Percentiles rank a stretch among this genome's conserved stretches.
Conservation (phyloP, 805 yeast species). For the Cyberlindnera petersonii region DNA sequence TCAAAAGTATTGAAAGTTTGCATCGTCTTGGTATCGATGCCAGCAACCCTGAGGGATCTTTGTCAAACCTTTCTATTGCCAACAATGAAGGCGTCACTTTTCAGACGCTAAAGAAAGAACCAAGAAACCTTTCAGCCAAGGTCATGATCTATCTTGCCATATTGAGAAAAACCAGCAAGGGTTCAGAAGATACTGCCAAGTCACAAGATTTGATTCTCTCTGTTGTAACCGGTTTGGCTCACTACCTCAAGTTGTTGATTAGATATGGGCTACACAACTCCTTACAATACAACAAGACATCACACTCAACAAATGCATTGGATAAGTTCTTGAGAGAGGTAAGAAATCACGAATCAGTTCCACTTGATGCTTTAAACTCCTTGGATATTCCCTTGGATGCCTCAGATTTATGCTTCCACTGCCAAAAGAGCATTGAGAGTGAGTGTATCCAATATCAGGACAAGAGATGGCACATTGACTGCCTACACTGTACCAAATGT, state of each 20-base stretch:
- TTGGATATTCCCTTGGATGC: slow-evolving; percentile 53
- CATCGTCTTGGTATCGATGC: slow-evolving; percentile 27
- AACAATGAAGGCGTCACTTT: slow-evolving; percentile 13
- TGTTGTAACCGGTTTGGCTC: slow-evolving; percentile 87
- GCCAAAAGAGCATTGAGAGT: slow-evolving; percentile 79
- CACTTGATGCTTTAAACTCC: slow-evolving; percentile 31
- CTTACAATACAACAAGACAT: slow-evolving; percentile 56
- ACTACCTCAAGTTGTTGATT: slow-evolving; percentile 80
- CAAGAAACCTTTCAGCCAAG: slow-evolving; percentile 84
- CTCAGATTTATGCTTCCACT: slow-evolving; percentile 71
- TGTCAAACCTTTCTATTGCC: slow-evolving; percentile 8
- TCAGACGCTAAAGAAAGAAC: slow-evolving; percentile 34
- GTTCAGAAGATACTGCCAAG: slow-evolving; percentile 31
- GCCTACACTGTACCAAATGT: slow-evolving; percentile 68
- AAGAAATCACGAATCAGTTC: slow-evolving; percentile 41
- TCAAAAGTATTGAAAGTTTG: slow-evolving; percentile 65
- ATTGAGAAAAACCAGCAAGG: slow-evolving; percentile 54
- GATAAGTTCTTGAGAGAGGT: slow-evolving; percentile 58
- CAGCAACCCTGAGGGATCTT: slow-evolving; percentile 7
- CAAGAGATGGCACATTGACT: slow-evolving; percentile 76
- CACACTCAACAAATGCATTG: slow-evolving; percentile 56
- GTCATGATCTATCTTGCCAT: slow-evolving; percentile 85
- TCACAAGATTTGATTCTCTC: slow-evolving; percentile 66
- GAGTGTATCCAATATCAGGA: slow-evolving; percentile 62
- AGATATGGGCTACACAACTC: slow-evolving; percentile 78